These are phyloP conservation scores for thale cress (Arabidopsis thaliana) DNA, from an alignment of 345 rosid genomes.

Conservation along the genomic window DNA sequence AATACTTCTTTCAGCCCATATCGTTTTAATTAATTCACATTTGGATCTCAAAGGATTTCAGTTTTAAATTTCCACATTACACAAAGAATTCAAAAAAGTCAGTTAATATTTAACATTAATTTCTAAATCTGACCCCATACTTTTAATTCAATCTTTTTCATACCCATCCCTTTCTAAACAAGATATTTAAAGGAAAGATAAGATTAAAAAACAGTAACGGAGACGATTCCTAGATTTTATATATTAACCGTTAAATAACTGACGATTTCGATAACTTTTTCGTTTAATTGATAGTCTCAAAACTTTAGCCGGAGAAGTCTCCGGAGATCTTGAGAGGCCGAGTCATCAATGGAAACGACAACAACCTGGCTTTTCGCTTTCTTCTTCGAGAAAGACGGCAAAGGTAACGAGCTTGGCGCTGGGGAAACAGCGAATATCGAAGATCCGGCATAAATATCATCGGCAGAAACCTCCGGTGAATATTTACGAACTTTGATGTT, in stretches of 20 bases:
- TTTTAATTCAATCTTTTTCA: slow-evolving; percentile 8
- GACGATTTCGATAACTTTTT: slow-evolving; percentile 6
- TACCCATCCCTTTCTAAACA: slow-evolving; percentile 14
- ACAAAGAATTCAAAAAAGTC: slow-evolving; percentile 28
- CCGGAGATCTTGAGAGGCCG: slow-evolving; percentile 69
- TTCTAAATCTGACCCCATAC: slow-evolving; percentile 38
- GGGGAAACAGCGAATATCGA: slow-evolving; percentile 59
- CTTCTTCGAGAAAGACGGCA: slow-evolving; percentile 65
- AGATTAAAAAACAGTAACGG: slow-evolving; percentile 1
- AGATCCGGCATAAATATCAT: slow-evolving; percentile 66
- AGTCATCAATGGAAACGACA: slow-evolving; percentile 51
- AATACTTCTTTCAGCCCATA: background rate
- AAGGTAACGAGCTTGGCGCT: slow-evolving; percentile 68
- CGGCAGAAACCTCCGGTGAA: slow-evolving; percentile 40
- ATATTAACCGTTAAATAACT: slow-evolving; percentile 31
- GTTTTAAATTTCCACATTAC: background rate
- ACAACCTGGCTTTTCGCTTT: slow-evolving; percentile 36
- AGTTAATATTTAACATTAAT: slow-evolving; percentile 19
- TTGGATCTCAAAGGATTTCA: background rate
- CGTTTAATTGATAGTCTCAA: slow-evolving; percentile 17
- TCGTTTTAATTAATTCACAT: background rate
- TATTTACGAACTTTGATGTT: slow-evolving; percentile 44
- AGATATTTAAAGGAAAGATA: slow-evolving; percentile 11
- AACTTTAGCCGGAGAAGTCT: slow-evolving; percentile 65
- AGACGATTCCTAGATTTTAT: background rate